These are phyloP conservation scores for Stagonosporopsis chrysanthemi DNA, from an alignment of 2,329 filamentous ascomycete species.

Conservation along the genomic window DNA sequence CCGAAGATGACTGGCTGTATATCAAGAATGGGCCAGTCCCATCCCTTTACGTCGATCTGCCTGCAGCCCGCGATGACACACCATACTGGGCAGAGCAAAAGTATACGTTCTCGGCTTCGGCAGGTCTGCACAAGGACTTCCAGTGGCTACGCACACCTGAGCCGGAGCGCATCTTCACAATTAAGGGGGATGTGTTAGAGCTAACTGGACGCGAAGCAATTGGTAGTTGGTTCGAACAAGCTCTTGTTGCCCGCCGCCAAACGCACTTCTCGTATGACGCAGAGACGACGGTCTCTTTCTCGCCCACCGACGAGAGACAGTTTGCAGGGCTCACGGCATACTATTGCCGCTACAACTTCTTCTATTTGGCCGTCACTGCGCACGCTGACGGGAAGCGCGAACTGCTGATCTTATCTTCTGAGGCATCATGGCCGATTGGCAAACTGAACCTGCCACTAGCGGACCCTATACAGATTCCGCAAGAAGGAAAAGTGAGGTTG, in stretches of 20 bases:
- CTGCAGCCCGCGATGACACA: constrained; percentile 37
- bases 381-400: constrained; percentile 64
- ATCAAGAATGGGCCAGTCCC: constrained; percentile 62
- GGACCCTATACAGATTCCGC: constrained; percentile 59
- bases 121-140: constrained; percentile 61
- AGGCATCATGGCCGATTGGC: constrained; percentile 64
- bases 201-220: constrained; percentile 62
- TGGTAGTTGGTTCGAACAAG: constrained; percentile 58
- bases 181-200: constrained; percentile 57
- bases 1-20: constrained; percentile 68
- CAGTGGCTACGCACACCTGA: constrained; percentile 64
- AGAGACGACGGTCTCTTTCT: constrained; percentile 63
- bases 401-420: constrained; percentile 64
- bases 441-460: constrained; percentile 55
- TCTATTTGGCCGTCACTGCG: constrained; percentile 67
- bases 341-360: constrained; percentile 71
- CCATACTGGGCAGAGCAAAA: constrained; percentile 53
- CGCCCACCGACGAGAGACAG: constrained; percentile 65
- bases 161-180: constrained; percentile 55
- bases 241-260: constrained; percentile 64
- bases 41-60: constrained; percentile 52
- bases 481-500: constrained; percentile 63
- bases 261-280: constrained; percentile 68
- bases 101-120: constrained; percentile 56
- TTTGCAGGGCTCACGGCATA: constrained; percentile 69